Evolutionary conservation across 805 yeast genomes (phyloP), one percentile per base, ranked within the genome.

Genomic region (Sugiyamaella marilandica): DNA sequence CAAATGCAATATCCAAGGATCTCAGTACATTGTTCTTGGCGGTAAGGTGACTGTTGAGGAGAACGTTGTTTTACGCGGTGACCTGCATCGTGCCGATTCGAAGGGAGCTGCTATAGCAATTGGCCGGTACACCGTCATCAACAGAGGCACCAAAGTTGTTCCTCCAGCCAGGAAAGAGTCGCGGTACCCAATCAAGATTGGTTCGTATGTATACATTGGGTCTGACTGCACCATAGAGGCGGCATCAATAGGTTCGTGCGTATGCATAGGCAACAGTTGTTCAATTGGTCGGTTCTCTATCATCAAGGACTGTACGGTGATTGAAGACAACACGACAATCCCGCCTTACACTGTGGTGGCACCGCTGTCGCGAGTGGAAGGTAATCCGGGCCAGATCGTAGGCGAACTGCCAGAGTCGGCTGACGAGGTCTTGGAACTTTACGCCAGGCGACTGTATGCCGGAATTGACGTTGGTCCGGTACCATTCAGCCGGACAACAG

Each of bases 241-340:
- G 5, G 74, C 74, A 3, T 49, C 63, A n/a, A 63, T 73, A 8
- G 76, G 77, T 3, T 66, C 70, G 3, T 56, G 59, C 26, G 74
- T 71, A 2, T 35, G 55, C 11, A 69, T 73, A 10, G 76, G 75
- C 19, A 50, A 50, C 19, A 59, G 65, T 47, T 64, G 71, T 53
- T 49, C 51, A 16, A 56, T 73, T 16, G 74, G 75, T 36, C 52
- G 53, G 54, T 67, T 69, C 32, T 63, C 68, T 1, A 65, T 73
- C 26, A 59, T 73, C 41, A 65, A 65, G 49, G 76, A 74, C 53
- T 66, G 74, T 41, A 73, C 64, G 1, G 58, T 66, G 10, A 55
- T 73, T 8, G 65, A 59, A 13, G 67, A 66, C 10, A 55, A 55
- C 41, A 52, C 73, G 0, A 60, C 44, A 14, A 48, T 74, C 10